Base-by-base conservation (phyloP, 768 basidiomycete species). In the Chalciporus piperatus region DNA sequence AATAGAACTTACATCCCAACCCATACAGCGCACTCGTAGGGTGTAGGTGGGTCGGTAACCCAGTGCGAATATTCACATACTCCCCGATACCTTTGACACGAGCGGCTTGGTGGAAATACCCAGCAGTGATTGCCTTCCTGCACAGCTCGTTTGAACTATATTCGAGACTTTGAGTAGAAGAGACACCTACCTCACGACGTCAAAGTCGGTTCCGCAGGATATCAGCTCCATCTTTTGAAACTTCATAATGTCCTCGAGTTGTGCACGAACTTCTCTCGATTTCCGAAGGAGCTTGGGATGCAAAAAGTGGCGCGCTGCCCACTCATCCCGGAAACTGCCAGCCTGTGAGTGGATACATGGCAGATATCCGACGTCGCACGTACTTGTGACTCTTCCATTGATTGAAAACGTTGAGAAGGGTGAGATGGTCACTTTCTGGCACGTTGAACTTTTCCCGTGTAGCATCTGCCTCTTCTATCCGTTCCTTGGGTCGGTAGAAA, bases 231-330 rank as follows among this genome's bases (percentile, higher is more conserved):
- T 92, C 75, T 98, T 98, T 72, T 98, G 95, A 70, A 91, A 89
- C 64, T 97, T 96, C 94, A 98, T 98, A 69, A 99, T 98, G 64
- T 99, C 97, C 65, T 98, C 95, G 14, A 99, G 80, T 73, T 99
- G 97, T 3, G 80, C 82, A 27, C 97, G 84, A 33, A 99, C 97
- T 74, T 99, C 97, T 27, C 96, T 80, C 6, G 91, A 90, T 70
- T 99, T 99, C 38, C 96, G 78, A 32, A 99, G 79, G 37, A 98
- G 77, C 68, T 98, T 98, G 0, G 96, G 96, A 66, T 99, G 97
- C 46, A 98, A 67, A 75, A 98, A 99, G 68, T 99, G 97, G 40
- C 90, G 83, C 73, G 94, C 83, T 2, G 82, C 83, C 97, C 96
- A 99, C 39, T 93, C 89, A 63, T 99, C 97, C 19, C 92, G 86